These are phyloP conservation scores for Boletus rufocinnamomeus DNA, from an alignment of 768 basidiomycete species.

Conservation along the genomic window DNA sequence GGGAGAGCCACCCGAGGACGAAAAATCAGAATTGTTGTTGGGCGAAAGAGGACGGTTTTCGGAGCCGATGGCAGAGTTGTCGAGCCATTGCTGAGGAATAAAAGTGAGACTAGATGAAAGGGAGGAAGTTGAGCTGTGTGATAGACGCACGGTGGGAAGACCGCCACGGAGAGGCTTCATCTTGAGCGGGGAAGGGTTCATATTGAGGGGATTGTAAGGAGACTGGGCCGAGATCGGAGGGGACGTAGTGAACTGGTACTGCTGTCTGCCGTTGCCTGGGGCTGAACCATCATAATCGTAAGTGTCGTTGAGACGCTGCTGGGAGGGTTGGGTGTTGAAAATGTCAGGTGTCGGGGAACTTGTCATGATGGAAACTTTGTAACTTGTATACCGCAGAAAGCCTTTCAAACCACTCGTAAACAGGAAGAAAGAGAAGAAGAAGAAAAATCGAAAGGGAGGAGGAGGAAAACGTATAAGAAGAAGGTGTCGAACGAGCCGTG, in stretches of 20 bases:
- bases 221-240: constrained; percentile 57
- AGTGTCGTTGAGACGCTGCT: constrained; percentile 83
- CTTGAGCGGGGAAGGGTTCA: constrained; percentile 74
- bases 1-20: constrained; percentile 83
- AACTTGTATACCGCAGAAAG: constrained; percentile 15
- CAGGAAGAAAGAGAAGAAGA: constrained; percentile 29
- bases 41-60: constrained; percentile 83
- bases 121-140: constrained; percentile 20
- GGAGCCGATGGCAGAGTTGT: constrained; percentile 49
- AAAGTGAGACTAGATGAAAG: constrained; percentile 28
- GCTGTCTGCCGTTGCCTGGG: constrained; percentile 51
- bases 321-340: constrained; percentile 60
- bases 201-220: constrained; percentile 50
- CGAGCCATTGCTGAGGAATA: constrained; percentile 77
- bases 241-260: constrained; percentile 71
- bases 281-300: constrained; percentile 77
- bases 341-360: constrained; percentile 77
- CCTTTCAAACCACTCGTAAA: constrained; percentile 36
- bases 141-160: constrained; percentile 67
- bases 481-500: constrained; percentile 18
- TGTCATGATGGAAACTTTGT: constrained; percentile 59
- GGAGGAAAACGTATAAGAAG: constrained; percentile 27
- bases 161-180: constrained; percentile 66
- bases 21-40: constrained; percentile 86
- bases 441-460: constrained; percentile 32